Base-by-base conservation (phyloP, 2,329 filamentous ascomycete genomes). In the Niveomyces coronatus region DNA sequence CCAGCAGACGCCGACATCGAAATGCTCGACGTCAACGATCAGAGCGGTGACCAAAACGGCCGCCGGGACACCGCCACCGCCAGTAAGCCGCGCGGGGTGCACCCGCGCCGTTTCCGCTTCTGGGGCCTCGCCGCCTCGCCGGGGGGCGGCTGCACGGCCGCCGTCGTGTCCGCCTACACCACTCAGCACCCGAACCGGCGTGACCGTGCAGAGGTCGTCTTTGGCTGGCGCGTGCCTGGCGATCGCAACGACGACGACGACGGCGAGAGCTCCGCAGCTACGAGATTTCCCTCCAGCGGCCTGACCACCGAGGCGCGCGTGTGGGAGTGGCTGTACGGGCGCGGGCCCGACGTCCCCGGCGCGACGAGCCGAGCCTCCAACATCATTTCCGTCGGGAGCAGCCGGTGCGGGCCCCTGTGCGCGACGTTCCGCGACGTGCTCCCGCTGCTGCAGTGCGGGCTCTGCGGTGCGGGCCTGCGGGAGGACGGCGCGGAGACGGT, bases 281-380 rank as follows among this genome's bases (percentile, higher is more conserved):
- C 8, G 5, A 19, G n/a, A n/a, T n/a, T n/a, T n/a, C n/a, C n/a
- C n/a, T n/a, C n/a, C n/a, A n/a, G n/a, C n/a, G n/a, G n/a, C n/a
- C n/a, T n/a, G 15, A 70, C 68, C n/a, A 73, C 71, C 2, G 74
- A 78, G 50, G 73, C 64, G 0, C 56, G 58, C 26, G 58, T 70
- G 31, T 76, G 72, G 65, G 68, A 76, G 44, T 74, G 68, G 64
- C 71, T 76, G 66, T 76, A 77, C 47, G 71, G 70, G 14, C 56
- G 57, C n/a, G 69, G 68, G 0, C 56, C 61, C 0, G 57, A 62
- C 2, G 65, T 74, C 3, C 57, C 63, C 0, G 68, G 65, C 4
- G 39, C 36, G 20, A 35, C 40, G 19, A 9, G 13, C 16, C n/a
- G n/a, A n/a, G 22, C 35, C 14, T 9, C 19, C 3, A 28, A 36